Conservation (phyloP, 305 asterid species). For the Fraxinus dipetala region DNA sequence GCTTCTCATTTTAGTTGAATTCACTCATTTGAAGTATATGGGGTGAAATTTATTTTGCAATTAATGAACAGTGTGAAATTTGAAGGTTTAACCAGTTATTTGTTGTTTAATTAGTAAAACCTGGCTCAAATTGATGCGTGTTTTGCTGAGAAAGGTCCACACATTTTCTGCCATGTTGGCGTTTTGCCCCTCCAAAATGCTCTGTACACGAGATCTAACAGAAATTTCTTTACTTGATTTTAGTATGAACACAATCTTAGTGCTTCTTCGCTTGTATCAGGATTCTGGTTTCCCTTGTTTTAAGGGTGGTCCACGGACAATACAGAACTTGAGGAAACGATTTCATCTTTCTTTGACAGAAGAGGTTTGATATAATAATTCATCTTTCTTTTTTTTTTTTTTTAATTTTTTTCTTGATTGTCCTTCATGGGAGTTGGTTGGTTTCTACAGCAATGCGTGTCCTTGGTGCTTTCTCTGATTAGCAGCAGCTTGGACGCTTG, state of each 20-base stretch:
- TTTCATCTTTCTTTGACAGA: slow-evolving; percentile 94
- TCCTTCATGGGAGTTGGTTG: slow-evolving; percentile 21
- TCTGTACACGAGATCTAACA: not conserved
- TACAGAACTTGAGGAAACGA: slow-evolving; percentile 92
- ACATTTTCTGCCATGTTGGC: not conserved
- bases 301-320: slow-evolving; percentile 89
- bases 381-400: not conserved
- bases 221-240: slow-evolving; percentile 12
- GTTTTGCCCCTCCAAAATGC: not conserved
- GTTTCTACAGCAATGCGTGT: slow-evolving; percentile 89
- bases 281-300: slow-evolving; percentile 97
- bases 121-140: not conserved
- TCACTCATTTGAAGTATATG: not conserved
- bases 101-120: not conserved
- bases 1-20: not conserved
- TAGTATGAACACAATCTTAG: slow-evolving; percentile 7
- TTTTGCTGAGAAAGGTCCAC: not conserved
- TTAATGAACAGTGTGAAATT: not conserved
- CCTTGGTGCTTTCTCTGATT: slow-evolving; percentile 91
- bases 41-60: not conserved
- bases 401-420: not conserved
- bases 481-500: slow-evolving; percentile 99
- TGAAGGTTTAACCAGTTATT: not conserved
- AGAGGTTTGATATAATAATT: slow-evolving; percentile 47
- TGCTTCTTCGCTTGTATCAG: slow-evolving; percentile 31